phyloP scores from a whole-genome alignment of 1,284 basidiomycete species.

The Nidula niveotomentosa region DNA sequence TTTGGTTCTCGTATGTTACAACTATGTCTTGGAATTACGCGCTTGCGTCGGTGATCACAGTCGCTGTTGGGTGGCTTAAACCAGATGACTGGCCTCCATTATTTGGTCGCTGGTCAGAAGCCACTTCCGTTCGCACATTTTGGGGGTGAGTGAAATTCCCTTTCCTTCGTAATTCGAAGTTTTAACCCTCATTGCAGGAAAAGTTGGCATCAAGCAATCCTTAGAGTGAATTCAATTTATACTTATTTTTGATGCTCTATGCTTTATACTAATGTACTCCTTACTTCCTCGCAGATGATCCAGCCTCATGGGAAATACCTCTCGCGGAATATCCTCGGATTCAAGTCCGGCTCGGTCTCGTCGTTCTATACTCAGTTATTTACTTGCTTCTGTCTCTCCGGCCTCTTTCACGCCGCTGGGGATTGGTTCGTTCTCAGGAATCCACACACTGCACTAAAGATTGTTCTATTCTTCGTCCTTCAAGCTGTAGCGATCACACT shows the following conservation, averaged over 20 bases:
- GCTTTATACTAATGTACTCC: background rate
- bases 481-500: conserved; percentile 25
- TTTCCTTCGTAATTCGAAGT: too few relatives aligned
- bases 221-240: background rate
- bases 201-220: background rate
- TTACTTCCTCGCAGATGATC: background rate
- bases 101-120: background rate
- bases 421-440: conserved; percentile 8
- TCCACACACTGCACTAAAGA: conserved; percentile 8
- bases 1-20: background rate
- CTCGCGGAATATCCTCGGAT: background rate
- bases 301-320: background rate
- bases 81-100: background rate
- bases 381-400: conserved; percentile 27
- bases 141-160: background rate
- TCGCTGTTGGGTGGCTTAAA: background rate
- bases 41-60: background rate
- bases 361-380: conserved; percentile 26
- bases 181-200: background rate
- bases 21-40: background rate
- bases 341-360: background rate
- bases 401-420: conserved; percentile 20
- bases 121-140: background rate
- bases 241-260: background rate
- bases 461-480: conserved; percentile 23